Evolutionary conservation across 192 early-diverging fungal species (phyloP), one percentile per base, ranked within the genome.

Genomic region (Dissophora globulifera): DNA sequence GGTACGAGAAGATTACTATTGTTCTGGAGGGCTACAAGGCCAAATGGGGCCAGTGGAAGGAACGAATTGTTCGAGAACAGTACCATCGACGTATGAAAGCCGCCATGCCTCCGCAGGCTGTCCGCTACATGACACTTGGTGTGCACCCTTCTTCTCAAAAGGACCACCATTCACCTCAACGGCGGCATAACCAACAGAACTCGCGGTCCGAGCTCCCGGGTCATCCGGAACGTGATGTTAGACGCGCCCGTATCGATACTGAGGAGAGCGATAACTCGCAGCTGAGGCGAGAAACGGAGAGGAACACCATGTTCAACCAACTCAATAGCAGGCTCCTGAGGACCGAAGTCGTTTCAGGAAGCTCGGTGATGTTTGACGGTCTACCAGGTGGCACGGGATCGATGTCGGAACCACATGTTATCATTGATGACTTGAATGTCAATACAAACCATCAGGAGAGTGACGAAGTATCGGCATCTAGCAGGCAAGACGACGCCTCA

Each of bases 21-120:
- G 33, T 53, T 10, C 19, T 66, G 40, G 56, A 65, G 3, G 58
- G 33, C 2, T 59, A 66, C 13, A 75, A 60, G 33, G 45, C 32
- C 17, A 65, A 55, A 23, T 54, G 59, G 71, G 33, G 20, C 9
- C 56, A 67, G 40, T 76, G 72, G 72, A 76, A 50, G 35, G 52
- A 66, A 35, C 7, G 20, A 3, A 19, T 56, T 17, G 22, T 50
- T 13, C 42, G 52, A 1, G 20, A 54, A 12, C 72, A 76, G 26
- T 60, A 76, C 7, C 57, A 66, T n/a, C 53, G 51, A 9, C 43
- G 63, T n/a, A 47, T 62, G 41, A 60, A 53, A 51, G 52, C 49
- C 7, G 57, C 54, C 17, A 60, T 69, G 58, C 43, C 67, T 13
- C 45, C 50, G 23, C 42, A 54, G 25, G 27, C 31, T 6, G 33